phyloP scores from a whole-genome alignment of 208 protist species.

The Trypanosoma caninum region DNA sequence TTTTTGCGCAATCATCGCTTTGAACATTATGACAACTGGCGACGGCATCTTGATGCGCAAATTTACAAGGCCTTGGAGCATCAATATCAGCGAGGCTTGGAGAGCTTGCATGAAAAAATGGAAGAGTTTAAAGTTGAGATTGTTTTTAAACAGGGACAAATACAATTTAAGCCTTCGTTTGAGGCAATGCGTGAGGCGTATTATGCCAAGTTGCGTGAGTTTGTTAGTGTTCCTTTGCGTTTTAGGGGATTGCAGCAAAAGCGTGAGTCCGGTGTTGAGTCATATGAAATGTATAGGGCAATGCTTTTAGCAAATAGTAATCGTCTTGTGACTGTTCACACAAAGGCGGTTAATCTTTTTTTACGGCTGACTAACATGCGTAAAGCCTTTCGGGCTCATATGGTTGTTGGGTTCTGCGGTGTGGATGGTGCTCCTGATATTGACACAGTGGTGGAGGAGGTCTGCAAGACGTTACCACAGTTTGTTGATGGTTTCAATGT shows the following conservation, averaged over 20 bases:
- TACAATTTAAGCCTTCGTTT: conserved; percentile 94
- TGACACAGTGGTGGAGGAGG: conserved; percentile 82
- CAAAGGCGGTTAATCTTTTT: conserved; percentile 92
- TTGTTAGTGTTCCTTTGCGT: conserved; percentile 90
- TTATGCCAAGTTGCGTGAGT: conserved; percentile 93
- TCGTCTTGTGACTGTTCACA: conserved; percentile 87
- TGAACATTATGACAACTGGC: conserved; percentile 86
- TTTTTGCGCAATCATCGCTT: conserved; percentile 78
- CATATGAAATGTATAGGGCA: conserved; percentile 87
- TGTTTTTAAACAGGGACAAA: conserved; percentile 89
- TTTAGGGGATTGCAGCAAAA: conserved; percentile 93
- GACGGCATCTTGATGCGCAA: conserved; percentile 94
- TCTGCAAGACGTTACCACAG: conserved; percentile 36
- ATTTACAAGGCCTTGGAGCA: conserved; percentile 97
- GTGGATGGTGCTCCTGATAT: conserved; percentile 85
- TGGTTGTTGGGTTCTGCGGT: conserved; percentile 88
- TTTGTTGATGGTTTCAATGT: conserved; percentile 87
- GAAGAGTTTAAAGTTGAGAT: conserved; percentile 92
- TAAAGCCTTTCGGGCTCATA: conserved; percentile 82
- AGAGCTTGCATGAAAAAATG: conserved; percentile 92
- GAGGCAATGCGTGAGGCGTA: conserved; percentile 94
- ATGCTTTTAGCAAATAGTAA: conserved; percentile 87
- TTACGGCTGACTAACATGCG: conserved; percentile 81
- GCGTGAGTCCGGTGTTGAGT: conserved; percentile 37
- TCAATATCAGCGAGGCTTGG: conserved; percentile 92